Evolutionary conservation across 129 eudicot genomes (phyloP), one percentile per base, ranked within the genome.

Genomic region (Helichrysum umbraculigerum): DNA sequence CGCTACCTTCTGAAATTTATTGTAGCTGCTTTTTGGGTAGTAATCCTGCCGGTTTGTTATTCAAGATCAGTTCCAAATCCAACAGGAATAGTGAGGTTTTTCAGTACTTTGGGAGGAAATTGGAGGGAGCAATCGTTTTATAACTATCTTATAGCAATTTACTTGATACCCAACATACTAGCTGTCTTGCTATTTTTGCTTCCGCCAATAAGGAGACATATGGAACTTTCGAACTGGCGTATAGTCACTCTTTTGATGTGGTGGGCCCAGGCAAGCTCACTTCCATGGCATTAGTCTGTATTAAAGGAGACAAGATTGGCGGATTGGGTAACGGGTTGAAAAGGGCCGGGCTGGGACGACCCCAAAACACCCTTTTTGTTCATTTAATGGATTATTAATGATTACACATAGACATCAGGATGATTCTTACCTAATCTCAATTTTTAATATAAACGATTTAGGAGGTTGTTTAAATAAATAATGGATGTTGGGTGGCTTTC

Each of bases 221-320:
- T 95, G 94, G 99, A 95, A 78, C 93, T 97, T 57, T 95, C 99
- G 42, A 89, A 91, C 85, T 89, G 91, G 90, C 85, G 87, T 10
- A 85, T 95, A 60, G 68, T 95, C 71, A 80, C 61, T 72, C 80
- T 92, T 65, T 68, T 92, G 1, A 90, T 90, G 93, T 92, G 98
- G 98, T 92, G 98, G 98, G 87, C 96, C 21, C 98, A 92, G 93
- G 98, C 73, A 88, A 81, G 91, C 60, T 66, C 28, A 34, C 74
- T 72, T 56, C 32, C 15, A 10, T 41, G 76, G 6, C 52, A 8
- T 21, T 20, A 30, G 6, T 80, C 57, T 54, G 42, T 33, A 75
- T 64, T 34, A 20, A 14, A 67, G 14, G 30, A 37, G 19, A 32
- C 71, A 34, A 33, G 50, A 34, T 21, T 66, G 70, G 42, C 22